phyloP scores from a whole-genome alignment of 768 basidiomycete genomes.

The Lenzites betulinus region DNA sequence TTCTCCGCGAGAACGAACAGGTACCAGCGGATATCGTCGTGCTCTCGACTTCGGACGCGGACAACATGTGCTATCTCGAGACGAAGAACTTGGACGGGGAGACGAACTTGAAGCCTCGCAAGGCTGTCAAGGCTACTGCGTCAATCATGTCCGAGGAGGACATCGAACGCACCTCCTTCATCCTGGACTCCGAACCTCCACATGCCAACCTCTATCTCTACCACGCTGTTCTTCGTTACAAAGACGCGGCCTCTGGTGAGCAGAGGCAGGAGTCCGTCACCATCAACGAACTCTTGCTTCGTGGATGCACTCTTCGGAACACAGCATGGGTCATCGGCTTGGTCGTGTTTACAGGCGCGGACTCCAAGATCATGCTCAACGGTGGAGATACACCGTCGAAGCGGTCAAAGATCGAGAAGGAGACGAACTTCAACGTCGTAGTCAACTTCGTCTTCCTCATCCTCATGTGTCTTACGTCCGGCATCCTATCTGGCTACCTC shows the following conservation, averaged over 20 bases:
- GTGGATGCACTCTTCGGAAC: constrained; percentile 88
- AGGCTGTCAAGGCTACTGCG: constrained; percentile 73
- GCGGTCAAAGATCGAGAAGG: constrained; percentile 94
- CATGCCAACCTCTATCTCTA: constrained; percentile 93
- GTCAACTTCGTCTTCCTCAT: constrained; percentile 87
- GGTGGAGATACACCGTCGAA: constrained; percentile 96
- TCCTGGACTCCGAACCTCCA: constrained; percentile 90
- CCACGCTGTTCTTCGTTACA: constrained; percentile 82
- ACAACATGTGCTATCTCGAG: constrained; percentile 93
- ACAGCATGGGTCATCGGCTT: constrained; percentile 91
- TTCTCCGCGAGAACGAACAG: constrained; percentile 92
- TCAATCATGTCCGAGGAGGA: constrained; percentile 85
- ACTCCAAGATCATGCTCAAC: constrained; percentile 92
- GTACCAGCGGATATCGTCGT: constrained; percentile 96
- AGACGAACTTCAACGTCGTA: constrained; percentile 97
- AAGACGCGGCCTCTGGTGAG: constrained; percentile 51
- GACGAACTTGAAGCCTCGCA: constrained; percentile 91
- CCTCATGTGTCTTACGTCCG: constrained; percentile 75
- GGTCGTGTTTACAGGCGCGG: constrained; percentile 91
- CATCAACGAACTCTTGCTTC: constrained; percentile 91
- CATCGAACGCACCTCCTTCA: constrained; percentile 81
- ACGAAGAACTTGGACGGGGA: constrained; percentile 99
- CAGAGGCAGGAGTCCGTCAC: constrained; percentile 69
- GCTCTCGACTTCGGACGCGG: constrained; percentile 87
- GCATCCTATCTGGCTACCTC: constrained; percentile 73